These are phyloP conservation scores for Stromatinia cepivora DNA, from an alignment of 2,329 filamentous ascomycete genomes.

Conservation along the genomic window DNA sequence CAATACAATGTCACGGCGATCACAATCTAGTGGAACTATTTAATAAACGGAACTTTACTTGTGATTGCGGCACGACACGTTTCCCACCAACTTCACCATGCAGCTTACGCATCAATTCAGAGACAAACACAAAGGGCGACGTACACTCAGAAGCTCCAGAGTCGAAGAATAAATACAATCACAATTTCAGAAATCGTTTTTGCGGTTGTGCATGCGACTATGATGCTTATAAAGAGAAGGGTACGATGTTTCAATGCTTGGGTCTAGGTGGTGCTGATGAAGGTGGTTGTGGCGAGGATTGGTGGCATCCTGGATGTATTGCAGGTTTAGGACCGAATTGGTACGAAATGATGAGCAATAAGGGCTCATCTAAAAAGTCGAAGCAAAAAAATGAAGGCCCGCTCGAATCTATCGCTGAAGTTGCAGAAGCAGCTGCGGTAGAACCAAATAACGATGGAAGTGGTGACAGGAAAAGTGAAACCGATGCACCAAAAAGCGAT, in stretches of 20 bases:
- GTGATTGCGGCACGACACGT: conserved; percentile 90
- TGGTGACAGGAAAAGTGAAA: conserved; percentile 24
- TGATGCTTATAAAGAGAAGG: conserved; percentile 83
- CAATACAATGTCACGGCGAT: conserved; percentile 93
- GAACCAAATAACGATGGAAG: conserved; percentile 28
- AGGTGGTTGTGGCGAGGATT: conserved; percentile 93
- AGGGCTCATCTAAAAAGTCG: conserved; percentile 37
- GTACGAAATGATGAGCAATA: conserved; percentile 55
- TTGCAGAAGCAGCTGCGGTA: conserved; percentile 43
- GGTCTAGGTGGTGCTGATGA: conserved; percentile 77
- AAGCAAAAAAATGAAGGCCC: conserved; percentile 38
- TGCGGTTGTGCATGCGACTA: conserved; percentile 89
- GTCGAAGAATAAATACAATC: conserved; percentile 82
- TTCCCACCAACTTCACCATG: conserved; percentile 69
- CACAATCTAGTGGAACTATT: conserved; percentile 95
- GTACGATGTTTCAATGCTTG: conserved; percentile 97
- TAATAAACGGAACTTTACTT: conserved; percentile 91
- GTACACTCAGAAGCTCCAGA: conserved; percentile 75
- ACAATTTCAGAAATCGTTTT: conserved; percentile 92
- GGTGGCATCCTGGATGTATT: conserved; percentile 94
- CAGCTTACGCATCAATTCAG: conserved; percentile 68
- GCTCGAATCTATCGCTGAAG: conserved; percentile 54
- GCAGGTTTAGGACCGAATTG: conserved; percentile 76
- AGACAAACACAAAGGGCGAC: conserved; percentile 72
- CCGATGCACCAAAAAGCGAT: conserved; percentile 29